Evolutionary conservation across 129 eudicot genomes (phyloP).

Genomic region (Oenanthe sinensis): DNA sequence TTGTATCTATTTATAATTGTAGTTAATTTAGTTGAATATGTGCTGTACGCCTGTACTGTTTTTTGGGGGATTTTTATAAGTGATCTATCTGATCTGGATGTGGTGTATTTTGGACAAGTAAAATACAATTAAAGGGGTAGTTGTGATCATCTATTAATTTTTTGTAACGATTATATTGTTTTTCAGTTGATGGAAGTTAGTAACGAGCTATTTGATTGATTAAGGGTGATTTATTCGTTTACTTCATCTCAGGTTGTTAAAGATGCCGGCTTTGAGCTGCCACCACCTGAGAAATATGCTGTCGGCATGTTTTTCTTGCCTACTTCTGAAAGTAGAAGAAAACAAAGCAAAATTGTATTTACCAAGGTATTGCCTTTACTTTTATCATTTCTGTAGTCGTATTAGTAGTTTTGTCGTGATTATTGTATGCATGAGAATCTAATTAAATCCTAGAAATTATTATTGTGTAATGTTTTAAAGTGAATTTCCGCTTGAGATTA

Average conservation of each 20-base stretch:
- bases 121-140: not conserved
- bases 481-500: not conserved
- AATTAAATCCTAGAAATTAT: not conserved
- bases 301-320: constrained; percentile 99
- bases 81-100: not conserved
- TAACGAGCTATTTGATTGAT: not conserved
- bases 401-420: not conserved
- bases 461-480: not conserved
- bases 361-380: constrained; percentile 59
- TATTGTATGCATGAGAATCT: not conserved
- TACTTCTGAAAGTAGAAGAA: constrained; percentile 68
- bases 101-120: not conserved
- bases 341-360: constrained; percentile 83
- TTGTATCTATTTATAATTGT: not conserved
- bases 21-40: not conserved
- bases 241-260: constrained; percentile 47
- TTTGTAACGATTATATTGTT: not conserved
- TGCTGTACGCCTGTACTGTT: not conserved
- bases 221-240: constrained; percentile 1
- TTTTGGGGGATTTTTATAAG: not conserved
- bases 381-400: not conserved
- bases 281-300: constrained; percentile 78
- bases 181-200: not conserved
- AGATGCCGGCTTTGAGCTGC: constrained; percentile 84
- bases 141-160: not conserved